phyloP scores from a whole-genome alignment of 1,284 basidiomycete species.

The Ganoderma meredithae region DNA sequence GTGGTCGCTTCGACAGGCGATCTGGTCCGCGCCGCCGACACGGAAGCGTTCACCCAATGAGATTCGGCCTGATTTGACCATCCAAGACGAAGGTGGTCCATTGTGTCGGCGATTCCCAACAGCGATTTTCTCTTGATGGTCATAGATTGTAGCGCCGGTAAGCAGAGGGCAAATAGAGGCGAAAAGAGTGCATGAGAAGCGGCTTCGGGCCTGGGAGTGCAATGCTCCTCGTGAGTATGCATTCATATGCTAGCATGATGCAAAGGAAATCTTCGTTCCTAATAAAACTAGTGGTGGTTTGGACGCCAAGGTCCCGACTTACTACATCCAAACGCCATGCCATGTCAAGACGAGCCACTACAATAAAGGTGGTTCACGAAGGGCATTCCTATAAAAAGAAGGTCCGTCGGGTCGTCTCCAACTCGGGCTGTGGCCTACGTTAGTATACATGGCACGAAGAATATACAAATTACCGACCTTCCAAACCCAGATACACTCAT shows the following conservation, averaged over 20 bases:
- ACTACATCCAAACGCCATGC: background rate
- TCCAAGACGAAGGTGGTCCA: no score
- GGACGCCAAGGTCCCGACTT: background rate
- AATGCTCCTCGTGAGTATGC: background rate
- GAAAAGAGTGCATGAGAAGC: no score
- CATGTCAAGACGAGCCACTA: background rate
- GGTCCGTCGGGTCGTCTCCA: constrained; percentile 80
- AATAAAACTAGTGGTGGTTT: background rate
- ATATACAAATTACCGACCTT: constrained; percentile 60
- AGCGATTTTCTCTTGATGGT: no score
- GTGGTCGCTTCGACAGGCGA: no score
- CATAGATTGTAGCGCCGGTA: no score
- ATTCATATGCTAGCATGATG: no score
- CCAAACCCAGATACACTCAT: constrained; percentile 83
- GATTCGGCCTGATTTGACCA: no score
- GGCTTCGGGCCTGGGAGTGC: background rate
- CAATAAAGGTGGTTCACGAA: background rate
- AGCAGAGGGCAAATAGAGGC: no score
- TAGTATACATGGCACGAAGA: constrained; percentile 1
- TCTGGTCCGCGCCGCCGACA: no score
- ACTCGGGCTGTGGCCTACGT: constrained; percentile 62
- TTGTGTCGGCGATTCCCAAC: no score
- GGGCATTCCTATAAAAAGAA: constrained; percentile 68
- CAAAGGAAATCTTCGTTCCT: background rate
- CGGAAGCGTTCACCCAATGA: no score